A percentile compares a stretch with the other conserved stretches of the same genome.
Evolutionary conservation across 192 early-diverging fungal genomes (phyloP).

Genomic region (Pilobolus umbonatus): DNA sequence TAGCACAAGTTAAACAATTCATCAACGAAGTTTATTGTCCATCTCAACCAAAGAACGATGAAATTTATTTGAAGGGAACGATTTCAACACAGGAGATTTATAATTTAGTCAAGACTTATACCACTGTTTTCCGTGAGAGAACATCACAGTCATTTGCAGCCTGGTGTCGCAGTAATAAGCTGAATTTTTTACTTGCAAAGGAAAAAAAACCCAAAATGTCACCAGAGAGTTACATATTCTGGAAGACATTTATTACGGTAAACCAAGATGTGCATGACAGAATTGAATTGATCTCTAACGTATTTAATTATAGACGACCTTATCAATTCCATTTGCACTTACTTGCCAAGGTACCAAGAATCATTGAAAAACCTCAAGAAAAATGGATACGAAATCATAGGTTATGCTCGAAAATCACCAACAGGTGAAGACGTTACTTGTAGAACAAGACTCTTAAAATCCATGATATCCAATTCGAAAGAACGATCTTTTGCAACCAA

Average conservation of each 20-base stretch:
- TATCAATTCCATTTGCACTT: constrained; percentile 1
- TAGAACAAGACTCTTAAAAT: too few relatives aligned
- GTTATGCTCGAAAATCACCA: too few relatives aligned
- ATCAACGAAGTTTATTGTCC: too few relatives aligned
- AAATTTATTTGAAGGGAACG: background rate
- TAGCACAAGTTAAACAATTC: too few relatives aligned
- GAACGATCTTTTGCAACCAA: too few relatives aligned
- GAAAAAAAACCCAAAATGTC: constrained; percentile 7
- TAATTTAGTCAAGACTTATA: constrained; percentile 6
- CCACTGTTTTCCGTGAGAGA: constrained; percentile 5
- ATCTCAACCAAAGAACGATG: constrained; percentile 4
- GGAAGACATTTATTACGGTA: constrained; percentile 11
- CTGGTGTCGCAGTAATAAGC: constrained; percentile 12
- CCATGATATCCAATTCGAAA: too few relatives aligned
- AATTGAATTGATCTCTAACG: constrained; percentile 5
- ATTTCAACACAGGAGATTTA: constrained; percentile 8
- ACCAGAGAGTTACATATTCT: constrained; percentile 6
- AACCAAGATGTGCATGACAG: constrained; percentile 4
- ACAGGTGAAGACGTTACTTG: too few relatives aligned
- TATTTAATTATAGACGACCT: constrained; percentile 11
- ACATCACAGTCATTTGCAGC: constrained; percentile 1
- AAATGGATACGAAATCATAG: too few relatives aligned
- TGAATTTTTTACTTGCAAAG: constrained; percentile 5
- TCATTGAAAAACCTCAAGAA: too few relatives aligned
- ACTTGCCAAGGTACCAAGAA: too few relatives aligned